Conservation (phyloP, 352 stramenopile genomes). For the Globisporangium solare region DNA sequence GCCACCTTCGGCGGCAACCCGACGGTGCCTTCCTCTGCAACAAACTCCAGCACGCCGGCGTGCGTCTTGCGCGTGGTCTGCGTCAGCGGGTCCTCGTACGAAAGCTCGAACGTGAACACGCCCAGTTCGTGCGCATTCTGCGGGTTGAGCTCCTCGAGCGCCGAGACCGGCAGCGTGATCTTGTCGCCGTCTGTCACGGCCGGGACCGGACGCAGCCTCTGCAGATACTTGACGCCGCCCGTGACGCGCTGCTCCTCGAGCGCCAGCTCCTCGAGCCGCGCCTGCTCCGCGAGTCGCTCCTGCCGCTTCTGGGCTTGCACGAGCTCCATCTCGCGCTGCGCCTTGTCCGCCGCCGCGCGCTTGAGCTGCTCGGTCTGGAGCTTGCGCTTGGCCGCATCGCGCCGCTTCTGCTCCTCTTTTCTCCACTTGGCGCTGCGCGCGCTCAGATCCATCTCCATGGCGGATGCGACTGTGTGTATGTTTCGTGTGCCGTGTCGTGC, state of each 20-base stretch:
- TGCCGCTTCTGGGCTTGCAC: slow-evolving; percentile 40
- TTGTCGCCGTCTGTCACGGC: slow-evolving; percentile 63
- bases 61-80: slow-evolving; percentile 39
- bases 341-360: slow-evolving; percentile 34
- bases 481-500: not conserved
- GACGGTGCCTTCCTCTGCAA: slow-evolving; percentile 69
- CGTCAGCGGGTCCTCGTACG: slow-evolving; percentile 12
- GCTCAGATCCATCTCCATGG: slow-evolving; percentile 75
- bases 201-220: slow-evolving; percentile 40
- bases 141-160: slow-evolving; percentile 71
- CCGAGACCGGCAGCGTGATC: slow-evolving; percentile 69
- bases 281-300: slow-evolving; percentile 35
- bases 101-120: slow-evolving; percentile 83
- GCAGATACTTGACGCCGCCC: slow-evolving; percentile 60
- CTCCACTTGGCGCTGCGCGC: slow-evolving; percentile 64
- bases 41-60: slow-evolving; percentile 76
- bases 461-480: not conserved
- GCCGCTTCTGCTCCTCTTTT: slow-evolving; percentile 55
- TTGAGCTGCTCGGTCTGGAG: slow-evolving; percentile 50
- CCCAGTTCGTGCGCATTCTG: slow-evolving; percentile 71
- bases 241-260: slow-evolving; percentile 72
- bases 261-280: slow-evolving; percentile 34
- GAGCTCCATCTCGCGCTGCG: slow-evolving; percentile 35
- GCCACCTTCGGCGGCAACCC: slow-evolving; percentile 77
- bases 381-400: slow-evolving; percentile 52